These are phyloP conservation scores for Kandelia obovata DNA, from an alignment of 345 rosid genomes.

Conservation along the genomic window DNA sequence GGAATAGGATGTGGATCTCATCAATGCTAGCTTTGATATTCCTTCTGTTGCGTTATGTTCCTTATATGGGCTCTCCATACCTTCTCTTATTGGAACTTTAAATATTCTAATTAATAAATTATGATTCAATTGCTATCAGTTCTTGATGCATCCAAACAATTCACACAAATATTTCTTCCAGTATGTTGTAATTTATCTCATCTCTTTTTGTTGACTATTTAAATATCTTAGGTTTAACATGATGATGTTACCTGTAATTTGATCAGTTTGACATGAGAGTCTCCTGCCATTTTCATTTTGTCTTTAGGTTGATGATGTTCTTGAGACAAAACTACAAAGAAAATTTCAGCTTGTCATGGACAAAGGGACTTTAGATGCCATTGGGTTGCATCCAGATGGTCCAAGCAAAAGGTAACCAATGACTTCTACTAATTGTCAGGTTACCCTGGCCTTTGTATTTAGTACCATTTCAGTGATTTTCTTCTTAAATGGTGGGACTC, in stretches of 20 bases:
- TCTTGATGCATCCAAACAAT: too few species aligned
- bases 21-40: too few species aligned
- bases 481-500: not conserved
- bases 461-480: not conserved
- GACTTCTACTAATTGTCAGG: not conserved
- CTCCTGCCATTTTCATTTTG: not conserved
- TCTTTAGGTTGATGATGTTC: conserved; percentile 81
- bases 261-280: not conserved
- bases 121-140: too few species aligned
- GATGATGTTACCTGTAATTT: not conserved
- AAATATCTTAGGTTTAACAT: not conserved
- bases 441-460: not conserved
- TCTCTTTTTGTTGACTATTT: too few species aligned
- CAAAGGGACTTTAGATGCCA: conserved; percentile 96
- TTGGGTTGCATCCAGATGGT: conserved; percentile 97
- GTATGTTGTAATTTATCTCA: too few species aligned
- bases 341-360: conserved; percentile 86
- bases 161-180: too few species aligned
- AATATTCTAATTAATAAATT: too few species aligned
- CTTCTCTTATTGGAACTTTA: too few species aligned
- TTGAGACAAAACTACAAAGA: conserved; percentile 66
- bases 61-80: too few species aligned
- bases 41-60: too few species aligned
- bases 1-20: too few species aligned
- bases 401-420: conserved; percentile 67